Conservation (phyloP, 164 flowering plant genomes). For the Echeveria elegans region DNA sequence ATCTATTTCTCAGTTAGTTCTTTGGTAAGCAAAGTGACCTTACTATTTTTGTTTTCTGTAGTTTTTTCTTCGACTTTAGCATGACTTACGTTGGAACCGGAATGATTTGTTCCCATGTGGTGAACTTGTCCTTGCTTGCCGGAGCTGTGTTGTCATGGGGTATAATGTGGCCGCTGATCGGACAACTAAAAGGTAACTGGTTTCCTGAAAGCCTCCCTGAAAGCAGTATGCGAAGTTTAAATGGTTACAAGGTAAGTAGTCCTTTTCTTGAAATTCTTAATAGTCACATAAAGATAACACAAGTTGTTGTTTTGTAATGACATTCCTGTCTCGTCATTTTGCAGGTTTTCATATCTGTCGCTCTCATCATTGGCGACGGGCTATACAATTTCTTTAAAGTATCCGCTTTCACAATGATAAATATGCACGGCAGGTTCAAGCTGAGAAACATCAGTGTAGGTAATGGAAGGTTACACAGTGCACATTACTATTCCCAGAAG, state of each 20-base stretch:
- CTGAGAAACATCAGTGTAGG: slow-evolving; percentile 17
- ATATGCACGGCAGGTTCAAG: slow-evolving; percentile 20
- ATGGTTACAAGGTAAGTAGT: slow-evolving; percentile 50
- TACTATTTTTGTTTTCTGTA: slow-evolving; percentile 12
- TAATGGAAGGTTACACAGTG: not conserved
- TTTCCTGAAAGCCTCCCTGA: slow-evolving; percentile 30
- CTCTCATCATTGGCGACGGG: slow-evolving; percentile 61
- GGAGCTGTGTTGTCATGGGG: slow-evolving; percentile 60
- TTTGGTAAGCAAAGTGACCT: not conserved
- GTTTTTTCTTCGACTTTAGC: slow-evolving; percentile 61
- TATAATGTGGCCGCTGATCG: slow-evolving; percentile 53
- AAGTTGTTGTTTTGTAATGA: no score
- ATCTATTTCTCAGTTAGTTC: not conserved
- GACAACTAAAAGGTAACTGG: slow-evolving; percentile 41
- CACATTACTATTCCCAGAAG: not conserved
- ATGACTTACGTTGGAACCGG: slow-evolving; percentile 55
- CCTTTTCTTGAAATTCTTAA: not conserved
- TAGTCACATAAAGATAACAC: not conserved
- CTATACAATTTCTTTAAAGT: slow-evolving; percentile 52
- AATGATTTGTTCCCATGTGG: slow-evolving; percentile 56
- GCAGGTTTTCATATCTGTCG: slow-evolving; percentile 49
- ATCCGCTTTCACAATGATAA: slow-evolving; percentile 17
- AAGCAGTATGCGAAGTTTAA: slow-evolving; percentile 39
- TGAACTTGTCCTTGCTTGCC: slow-evolving; percentile 50
- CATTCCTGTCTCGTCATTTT: not conserved